Evolutionary conservation across 2,329 filamentous ascomycete species (phyloP).

Genomic region (Penicillium sp.): DNA sequence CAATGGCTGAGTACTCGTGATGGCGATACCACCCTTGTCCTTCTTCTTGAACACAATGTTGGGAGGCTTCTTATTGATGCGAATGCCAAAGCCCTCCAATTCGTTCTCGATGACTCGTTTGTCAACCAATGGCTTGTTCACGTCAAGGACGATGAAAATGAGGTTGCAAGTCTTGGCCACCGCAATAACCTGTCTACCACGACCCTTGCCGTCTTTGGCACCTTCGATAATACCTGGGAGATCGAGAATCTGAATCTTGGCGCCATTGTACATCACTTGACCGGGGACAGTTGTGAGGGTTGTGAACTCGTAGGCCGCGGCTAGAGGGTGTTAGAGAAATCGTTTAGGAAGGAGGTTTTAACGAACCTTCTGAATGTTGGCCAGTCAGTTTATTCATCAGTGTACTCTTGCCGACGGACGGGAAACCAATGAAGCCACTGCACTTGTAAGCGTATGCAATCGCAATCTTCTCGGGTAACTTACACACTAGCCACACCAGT

Average conservation of each 20-base stretch:
- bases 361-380: constrained; percentile 79
- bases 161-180: constrained; percentile 98
- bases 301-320: constrained; percentile 96
- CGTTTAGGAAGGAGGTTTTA: background rate
- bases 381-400: constrained; percentile 93
- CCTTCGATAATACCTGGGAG: constrained; percentile 98
- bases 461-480: constrained; percentile 28
- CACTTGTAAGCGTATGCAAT: constrained; percentile 18
- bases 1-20: constrained; percentile 90
- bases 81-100: constrained; percentile 94
- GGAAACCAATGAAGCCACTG: constrained; percentile 90
- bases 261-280: constrained; percentile 93
- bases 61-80: constrained; percentile 94
- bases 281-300: constrained; percentile 96
- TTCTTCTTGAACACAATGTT: constrained; percentile 99
- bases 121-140: constrained; percentile 97
- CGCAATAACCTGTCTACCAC: constrained; percentile 96
- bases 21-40: constrained; percentile 94
- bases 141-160: constrained; percentile 97
- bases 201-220: constrained; percentile 95
- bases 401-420: constrained; percentile 97
- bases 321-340: constrained; percentile 42
- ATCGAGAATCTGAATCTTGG: constrained; percentile 97
- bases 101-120: constrained; percentile 94
- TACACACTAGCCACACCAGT: constrained; percentile 92